Evolutionary conservation across 2,329 filamentous ascomycete genomes (phyloP), one percentile per base, ranked within the genome.

Genomic region (Neonectria coccinea): DNA sequence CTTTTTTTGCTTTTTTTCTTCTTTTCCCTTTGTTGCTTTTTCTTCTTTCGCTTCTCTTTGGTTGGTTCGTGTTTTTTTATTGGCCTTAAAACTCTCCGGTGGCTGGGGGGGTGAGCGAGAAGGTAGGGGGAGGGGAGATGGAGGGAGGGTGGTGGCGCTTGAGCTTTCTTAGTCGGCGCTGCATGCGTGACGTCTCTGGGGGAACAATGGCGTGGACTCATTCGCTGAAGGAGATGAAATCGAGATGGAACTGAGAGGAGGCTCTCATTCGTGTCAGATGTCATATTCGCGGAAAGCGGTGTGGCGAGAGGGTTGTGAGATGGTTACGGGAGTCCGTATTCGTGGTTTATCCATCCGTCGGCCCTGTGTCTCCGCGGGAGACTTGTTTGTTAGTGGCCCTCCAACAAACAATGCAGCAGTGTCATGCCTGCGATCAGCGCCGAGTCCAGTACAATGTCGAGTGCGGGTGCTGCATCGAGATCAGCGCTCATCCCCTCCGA

Each of bases 141-240:
- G 33, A 36, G 8, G 14, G 45, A 11, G 16, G 25, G 20, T n/a
- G 47, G 36, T 39, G 25, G 25, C 27, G 25, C 47, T 50, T 50
- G 47, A 29, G 18, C 47, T n/a, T 27, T 50, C 27, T 18, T 50
- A n/a, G 27, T 27, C 6, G 39, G 48, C 53, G 55, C 63, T 66
- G 62, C 64, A 70, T 64, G 67, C 48, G 60, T 67, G 62, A 61
- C 59, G 65, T 54, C 25, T 61, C 62, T 48, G 39, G 47, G 14
- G 29, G 27, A 14, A 16, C 45, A 29, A 27, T 12, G n/a, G 27
- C 22, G 4, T 12, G 8, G 22, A 29, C 4, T 22, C 14, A 48
- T 48, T 48, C 45, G 45, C 45, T 29, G 33, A 11, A 52, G 56
- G n/a, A 22, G 27, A 22, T 36, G 31, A 47, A 31, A 31, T n/a